Evolutionary conservation across 139 green algal species (phyloP), one percentile per base, ranked within the genome.

Genomic region (Volvox reticuliferus): DNA sequence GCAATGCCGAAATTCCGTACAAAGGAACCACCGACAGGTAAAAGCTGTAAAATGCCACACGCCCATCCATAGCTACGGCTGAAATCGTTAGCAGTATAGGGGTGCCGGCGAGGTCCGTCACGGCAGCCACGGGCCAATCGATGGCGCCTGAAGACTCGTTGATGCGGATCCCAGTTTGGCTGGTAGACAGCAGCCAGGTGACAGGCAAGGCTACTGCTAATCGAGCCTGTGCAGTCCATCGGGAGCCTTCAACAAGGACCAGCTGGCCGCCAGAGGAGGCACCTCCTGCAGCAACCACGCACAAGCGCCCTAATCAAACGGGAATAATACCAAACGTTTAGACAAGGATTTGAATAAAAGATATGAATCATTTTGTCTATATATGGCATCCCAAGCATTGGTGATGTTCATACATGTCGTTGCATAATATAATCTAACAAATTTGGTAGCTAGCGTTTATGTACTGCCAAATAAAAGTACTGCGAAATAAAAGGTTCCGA

Each of bases 1-100:
- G 50, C 12, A 86, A 44, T 21, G 69, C 80, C 2, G 80, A 30
- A 6, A 86, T 75, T n/a, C 44, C 55, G 80, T 86, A 86, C 26
- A 86, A 28, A 22, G 80, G 80, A 30, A 86, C 55, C n/a, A 86
- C 80, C n/a, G 61, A 36, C 17, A 86, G 1, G 80, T 55, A 75
- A 28, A 86, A 86, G 50, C 12, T 75, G 50, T 75, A 86, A 12
- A 61, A 50, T 17, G 50, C 22, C 14, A 75, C 80, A 3, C 55
- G 55, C 6, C 80, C 80, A 55, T 37, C 28, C 33, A n/a, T 28
- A 20, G 50, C 55, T 13, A 86, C 61, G 1, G 50, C 80, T 0
- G 28, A 30, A 30, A 86, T 13, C 24, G 50, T 44, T 30, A 86
- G 28, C 3, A 24, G 80, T 2, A 24, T 9, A 17, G 80, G 28